These are phyloP conservation scores for Bacidia rubella DNA, from an alignment of 495 filamentous ascomycete species.

Conservation along the genomic window DNA sequence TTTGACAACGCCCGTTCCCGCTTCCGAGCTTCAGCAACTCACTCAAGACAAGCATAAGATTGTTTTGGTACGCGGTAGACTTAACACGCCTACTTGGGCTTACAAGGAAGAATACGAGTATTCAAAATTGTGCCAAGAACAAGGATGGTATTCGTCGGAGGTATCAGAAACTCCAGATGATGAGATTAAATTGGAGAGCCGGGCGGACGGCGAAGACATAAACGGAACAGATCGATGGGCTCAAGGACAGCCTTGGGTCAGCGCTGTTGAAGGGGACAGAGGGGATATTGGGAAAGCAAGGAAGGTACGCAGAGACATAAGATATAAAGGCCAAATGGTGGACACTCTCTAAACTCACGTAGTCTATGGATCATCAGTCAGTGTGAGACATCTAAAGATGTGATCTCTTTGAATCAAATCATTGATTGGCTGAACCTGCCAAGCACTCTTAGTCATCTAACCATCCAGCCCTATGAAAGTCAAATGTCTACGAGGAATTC, in stretches of 20 bases:
- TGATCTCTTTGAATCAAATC: not conserved
- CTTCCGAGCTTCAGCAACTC: conserved; percentile 22
- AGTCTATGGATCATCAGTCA: not conserved
- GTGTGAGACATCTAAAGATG: too few species aligned
- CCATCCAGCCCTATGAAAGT: not conserved
- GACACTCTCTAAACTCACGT: not conserved
- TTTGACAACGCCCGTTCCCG: conserved; percentile 34
- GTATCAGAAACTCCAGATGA: conserved; percentile 5
- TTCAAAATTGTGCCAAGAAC: conserved; percentile 6
- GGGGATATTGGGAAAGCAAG: conserved; percentile 20
- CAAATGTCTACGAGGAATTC: not conserved
- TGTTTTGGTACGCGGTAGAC: conserved; percentile 38
- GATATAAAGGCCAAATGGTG: conserved; percentile 1
- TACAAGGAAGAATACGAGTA: conserved; percentile 19
- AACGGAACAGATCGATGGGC: conserved; percentile 7
- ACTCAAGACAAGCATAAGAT: conserved; percentile 27
- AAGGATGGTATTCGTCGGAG: conserved; percentile 2
- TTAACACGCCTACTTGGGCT: conserved; percentile 41
- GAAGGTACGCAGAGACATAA: conserved; percentile 21
- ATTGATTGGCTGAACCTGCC: not conserved
- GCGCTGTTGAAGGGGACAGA: conserved; percentile 9
- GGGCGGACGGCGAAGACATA: conserved; percentile 4
- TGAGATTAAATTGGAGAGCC: not conserved
- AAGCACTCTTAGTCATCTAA: not conserved
- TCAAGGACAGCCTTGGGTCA: conserved; percentile 20